Base-by-base conservation (phyloP, 805 yeast genomes). In the Ogataea polymorpha region DNA sequence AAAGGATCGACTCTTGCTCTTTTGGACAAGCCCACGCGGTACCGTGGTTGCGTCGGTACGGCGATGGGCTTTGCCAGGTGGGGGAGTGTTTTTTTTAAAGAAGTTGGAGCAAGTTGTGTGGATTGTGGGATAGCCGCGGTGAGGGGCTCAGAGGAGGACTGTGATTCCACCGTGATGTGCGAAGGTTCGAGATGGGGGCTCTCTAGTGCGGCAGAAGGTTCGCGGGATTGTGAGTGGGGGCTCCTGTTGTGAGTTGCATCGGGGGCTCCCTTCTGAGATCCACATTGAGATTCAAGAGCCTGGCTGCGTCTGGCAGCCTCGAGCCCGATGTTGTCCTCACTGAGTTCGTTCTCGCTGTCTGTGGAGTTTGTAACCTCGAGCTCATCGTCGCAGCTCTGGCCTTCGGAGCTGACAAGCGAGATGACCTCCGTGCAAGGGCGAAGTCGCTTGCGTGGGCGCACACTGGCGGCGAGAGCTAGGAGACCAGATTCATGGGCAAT, bases 11-110 rank as follows among this genome's bases (percentile, higher is more conserved):
- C 50, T 29, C 43, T 46, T 16, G 39, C 35, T 18, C 35, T 44
- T 23, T 45, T 37, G 32, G 56, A 53, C 9, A 50, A 42, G 7
- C 55, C 52, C 15, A 50, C 52, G 23, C 54, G 32, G 18, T 29
- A 37, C 23, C 40, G 39, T 11, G 48, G 51, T 35, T 37, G 29
- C 11, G 31, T 23, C 16, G 24, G 35, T 6, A n/a, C 23, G 6
- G 15, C 20, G 26, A 16, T 30, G 34, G 16, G 23, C 11, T 25
- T 21, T 16, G 36, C 21, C 23, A n/a, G 25, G 11, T 16, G 33
- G 14, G 41, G 21, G 15, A 31, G 15, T 20, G 13, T 18, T 24
- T 18, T 25, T 18, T 12, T 24, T 5, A 24, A 4, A 6, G 27
- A 24, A 2, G n/a, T 11, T 8, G 27, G 13, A 14, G n/a, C 5